Evolutionary conservation across 768 basidiomycete species (phyloP).

Genomic region (Leccinum rimulosum): DNA sequence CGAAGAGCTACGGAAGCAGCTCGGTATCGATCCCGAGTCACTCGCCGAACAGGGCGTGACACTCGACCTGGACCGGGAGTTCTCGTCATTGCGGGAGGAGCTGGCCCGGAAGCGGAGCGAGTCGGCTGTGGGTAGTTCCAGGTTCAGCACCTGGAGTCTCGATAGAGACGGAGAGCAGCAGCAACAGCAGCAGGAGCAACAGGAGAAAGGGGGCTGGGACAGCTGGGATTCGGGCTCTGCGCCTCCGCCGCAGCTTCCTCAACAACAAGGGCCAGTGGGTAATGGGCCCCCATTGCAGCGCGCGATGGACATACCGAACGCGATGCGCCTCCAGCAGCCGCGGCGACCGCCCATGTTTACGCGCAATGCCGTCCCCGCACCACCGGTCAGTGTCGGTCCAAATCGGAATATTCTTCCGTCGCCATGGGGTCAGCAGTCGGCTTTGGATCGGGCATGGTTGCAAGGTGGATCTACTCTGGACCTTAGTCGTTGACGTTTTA

Average conservation of each 20-base stretch:
- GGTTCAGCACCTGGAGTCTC: slow-evolving; percentile 27
- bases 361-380: slow-evolving; percentile 34
- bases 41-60: slow-evolving; percentile 52
- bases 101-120: slow-evolving; percentile 27
- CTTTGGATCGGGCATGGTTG: slow-evolving; percentile 45
- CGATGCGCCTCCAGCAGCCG: slow-evolving; percentile 50
- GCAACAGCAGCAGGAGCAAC: slow-evolving; percentile 18
- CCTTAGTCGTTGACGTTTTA: slow-evolving; percentile 33
- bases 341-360: slow-evolving; percentile 59
- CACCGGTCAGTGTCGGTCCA: slow-evolving; percentile 32
- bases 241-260: slow-evolving; percentile 29
- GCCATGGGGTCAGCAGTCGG: slow-evolving; percentile 39
- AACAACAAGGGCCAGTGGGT: slow-evolving; percentile 19
- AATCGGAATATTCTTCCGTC: slow-evolving; percentile 41
- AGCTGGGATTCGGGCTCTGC: slow-evolving; percentile 27
- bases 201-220: slow-evolving; percentile 24
- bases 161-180: slow-evolving; percentile 27
- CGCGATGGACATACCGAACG: slow-evolving; percentile 50
- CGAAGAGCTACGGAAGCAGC: slow-evolving; percentile 63
- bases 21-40: slow-evolving; percentile 67
- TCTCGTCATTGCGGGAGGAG: slow-evolving; percentile 22
- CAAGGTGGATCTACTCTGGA: slow-evolving; percentile 39
- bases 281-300: slow-evolving; percentile 41
- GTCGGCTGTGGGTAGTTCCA: slow-evolving; percentile 22
- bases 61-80: slow-evolving; percentile 46